Evolutionary conservation across 2,329 filamentous ascomycete species (phyloP), one percentile per base, ranked within the genome.

Genomic region (Ceratocystiopsis minuta): DNA sequence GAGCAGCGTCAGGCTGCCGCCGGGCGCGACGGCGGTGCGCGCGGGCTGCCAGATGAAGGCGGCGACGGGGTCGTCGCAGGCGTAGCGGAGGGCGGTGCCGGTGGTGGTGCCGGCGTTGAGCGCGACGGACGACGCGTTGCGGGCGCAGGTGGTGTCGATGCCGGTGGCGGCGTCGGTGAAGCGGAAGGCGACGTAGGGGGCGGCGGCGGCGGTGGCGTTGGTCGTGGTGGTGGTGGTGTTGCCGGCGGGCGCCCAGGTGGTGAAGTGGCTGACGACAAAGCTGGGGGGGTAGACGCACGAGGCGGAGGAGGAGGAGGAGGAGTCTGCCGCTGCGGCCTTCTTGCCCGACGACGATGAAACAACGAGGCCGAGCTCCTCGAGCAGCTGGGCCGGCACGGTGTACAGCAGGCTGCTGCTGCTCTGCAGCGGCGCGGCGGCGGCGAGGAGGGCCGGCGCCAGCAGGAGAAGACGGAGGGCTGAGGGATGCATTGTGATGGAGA

Each of bases 21-120:
- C 24, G 24, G 4, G 24, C 5, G 24, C 24, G 4, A 2, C 24
- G 4, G 4, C 24, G 24, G 24, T 28, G 24, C 9, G 4, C 6
- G 24, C 9, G 24, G 24, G 24, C 24, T 56, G 42, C 56, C 56
- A 69, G 47, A 67, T 60, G 46, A 70, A 70, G 45, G 63, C 54
- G 46, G 65, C 54, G 10, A 52, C 41, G 1, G 40, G 11, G 50
- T 65, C 51, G 36, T 65, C 59, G 50, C 67, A 71, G 16, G 59
- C 51, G 42, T 58, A 70, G 34, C 65, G 55, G 11, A 57, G 50
- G 2, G 56, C 53, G 4, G 55, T 49, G 18, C 54, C 54, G 15
- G 49, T 43, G 18, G 53, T 54, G 15, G 49, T 43, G 36, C 50
- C 54, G 17, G 41, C 43, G 2, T 44, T 46, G 15, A 59, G 53